A percentile compares a stretch with the other conserved stretches of the same genome.
Conservation (phyloP, 225 moss, liverwort and hornwort genomes). For the Takakia lepidozioides region DNA sequence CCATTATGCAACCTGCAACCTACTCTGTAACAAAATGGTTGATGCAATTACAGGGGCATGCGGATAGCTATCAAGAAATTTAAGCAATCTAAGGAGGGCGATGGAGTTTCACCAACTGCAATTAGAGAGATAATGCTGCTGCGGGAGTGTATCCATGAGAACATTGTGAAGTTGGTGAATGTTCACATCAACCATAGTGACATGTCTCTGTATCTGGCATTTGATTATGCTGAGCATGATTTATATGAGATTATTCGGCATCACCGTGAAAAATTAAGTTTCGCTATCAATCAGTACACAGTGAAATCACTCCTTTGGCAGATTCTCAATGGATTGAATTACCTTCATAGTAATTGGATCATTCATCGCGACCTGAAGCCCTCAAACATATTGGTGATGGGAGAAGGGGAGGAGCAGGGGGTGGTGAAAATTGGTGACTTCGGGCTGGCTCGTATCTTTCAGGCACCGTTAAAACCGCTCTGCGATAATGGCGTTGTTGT, state of each 20-base stretch:
- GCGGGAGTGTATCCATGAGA: conserved; percentile 92
- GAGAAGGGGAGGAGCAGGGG: conserved; percentile 95
- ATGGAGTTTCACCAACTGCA: conserved; percentile 96
- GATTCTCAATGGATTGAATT: conserved; percentile 94
- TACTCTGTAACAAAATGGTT: not conserved
- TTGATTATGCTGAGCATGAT: conserved; percentile 97
- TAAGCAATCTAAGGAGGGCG: conserved; percentile 98
- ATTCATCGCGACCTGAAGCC: conserved; percentile 97
- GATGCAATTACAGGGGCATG: conserved; percentile 34
- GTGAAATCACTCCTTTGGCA: conserved; percentile 98
- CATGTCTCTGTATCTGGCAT: conserved; percentile 94
- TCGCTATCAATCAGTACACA: conserved; percentile 76
- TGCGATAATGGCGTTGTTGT: conserved; percentile 96
- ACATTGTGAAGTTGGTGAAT: conserved; percentile 89
- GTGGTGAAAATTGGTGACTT: conserved; percentile 97
- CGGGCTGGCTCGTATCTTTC: conserved; percentile 89
- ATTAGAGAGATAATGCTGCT: conserved; percentile 97
- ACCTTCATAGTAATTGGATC: conserved; percentile 97
- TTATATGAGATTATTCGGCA: conserved; percentile 96
- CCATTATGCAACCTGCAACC: too few relatives aligned
- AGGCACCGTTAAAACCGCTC: conserved; percentile 78
- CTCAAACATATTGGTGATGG: conserved; percentile 96
- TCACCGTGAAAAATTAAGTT: conserved; percentile 88
- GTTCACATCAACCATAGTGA: conserved; percentile 97
- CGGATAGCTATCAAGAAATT: conserved; percentile 98